These are phyloP conservation scores for Helianthus tuberosus DNA, from an alignment of 129 eudicot species.

Conservation along the genomic window DNA sequence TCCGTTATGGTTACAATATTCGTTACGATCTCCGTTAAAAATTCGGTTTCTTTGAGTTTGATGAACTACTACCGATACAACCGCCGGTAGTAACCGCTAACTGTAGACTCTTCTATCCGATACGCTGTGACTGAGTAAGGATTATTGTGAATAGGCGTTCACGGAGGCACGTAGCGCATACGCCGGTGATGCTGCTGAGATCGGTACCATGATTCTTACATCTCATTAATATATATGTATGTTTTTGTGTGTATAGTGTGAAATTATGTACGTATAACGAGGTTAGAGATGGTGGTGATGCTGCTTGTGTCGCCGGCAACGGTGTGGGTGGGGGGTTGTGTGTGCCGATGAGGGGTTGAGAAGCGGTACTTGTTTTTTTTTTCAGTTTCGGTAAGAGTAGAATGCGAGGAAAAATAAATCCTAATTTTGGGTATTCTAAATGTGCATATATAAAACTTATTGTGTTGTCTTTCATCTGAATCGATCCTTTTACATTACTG, in stretches of 20 bases:
- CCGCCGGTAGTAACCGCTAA: constrained; percentile 47
- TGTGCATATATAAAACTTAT: too few species aligned
- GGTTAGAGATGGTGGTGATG: background rate
- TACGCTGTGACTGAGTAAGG: constrained; percentile 14
- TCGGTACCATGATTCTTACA: background rate
- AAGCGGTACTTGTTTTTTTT: background rate
- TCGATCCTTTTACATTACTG: too few species aligned
- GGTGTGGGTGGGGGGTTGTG: background rate
- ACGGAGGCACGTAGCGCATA: constrained; percentile 1
- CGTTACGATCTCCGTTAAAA: constrained; percentile 10
- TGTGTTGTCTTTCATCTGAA: too few species aligned
- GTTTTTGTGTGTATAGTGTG: background rate
- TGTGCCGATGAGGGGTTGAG: background rate
- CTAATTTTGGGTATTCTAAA: too few species aligned
- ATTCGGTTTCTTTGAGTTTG: constrained; percentile 21
- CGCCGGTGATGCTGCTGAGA: constrained; percentile 8
- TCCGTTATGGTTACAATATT: too few species aligned
- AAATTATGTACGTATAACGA: background rate
- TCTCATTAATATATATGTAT: background rate
- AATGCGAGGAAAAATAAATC: too few species aligned
- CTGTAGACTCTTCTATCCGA: constrained; percentile 47
- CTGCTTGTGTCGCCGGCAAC: background rate
- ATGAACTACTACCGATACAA: constrained; percentile 6
- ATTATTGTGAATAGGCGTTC: background rate
- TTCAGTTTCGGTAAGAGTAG: too few species aligned